Evolutionary conservation across 1,139 yeast genomes (phyloP), one percentile per base, ranked within the genome.

Genomic region (Yamadazyma buinensis): DNA sequence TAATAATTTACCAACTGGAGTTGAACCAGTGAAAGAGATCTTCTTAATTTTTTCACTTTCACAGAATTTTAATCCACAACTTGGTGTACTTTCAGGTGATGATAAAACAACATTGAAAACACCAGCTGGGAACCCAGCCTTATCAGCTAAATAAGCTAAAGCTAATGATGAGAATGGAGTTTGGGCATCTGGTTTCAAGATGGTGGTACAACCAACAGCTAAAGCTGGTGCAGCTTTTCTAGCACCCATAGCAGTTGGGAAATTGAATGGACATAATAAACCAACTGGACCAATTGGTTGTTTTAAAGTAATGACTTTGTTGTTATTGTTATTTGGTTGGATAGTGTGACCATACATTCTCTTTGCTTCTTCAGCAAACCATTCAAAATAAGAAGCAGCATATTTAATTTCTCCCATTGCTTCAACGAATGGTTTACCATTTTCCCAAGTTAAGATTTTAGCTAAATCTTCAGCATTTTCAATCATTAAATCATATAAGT

Each of bases 1-100:
- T 44, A 69, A 55, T 30, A 67, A 45, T 49, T 72, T 69, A 23
- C 81, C 82, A 17, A 75, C 79, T n/a, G 61, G 59, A 0, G 81
- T 75, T 15, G 79, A 73, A 2, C 82, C 82, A 3, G 82, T 76
- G 50, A 76, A 76, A 1, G 80, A 72, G 30, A 76, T 64, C 47
- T 76, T 76, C 44, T 66, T 68, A 40, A 68, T 54, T 13, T 47
- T 41, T 6, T 64, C 62, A 29, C 64, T 61, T 43, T 63, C 67
- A 46, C 70, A 64, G 33, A 65, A 49, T 38, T 54, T 52, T 37
- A 52, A 46, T 11, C 65, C 65, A 34, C 51, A 47, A 38, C 37
- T 40, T 28, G 72, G 72, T 3, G 72, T 64, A 33, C 53, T 50
- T 40, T 61, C 66, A 22, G 53, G 55, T 5, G 69, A 59, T 4